Percentiles rank a stretch among this genome's conserved stretches.
Conservation (phyloP, 495 filamentous ascomycete genomes). For the Lasiosphaeria ovina region DNA sequence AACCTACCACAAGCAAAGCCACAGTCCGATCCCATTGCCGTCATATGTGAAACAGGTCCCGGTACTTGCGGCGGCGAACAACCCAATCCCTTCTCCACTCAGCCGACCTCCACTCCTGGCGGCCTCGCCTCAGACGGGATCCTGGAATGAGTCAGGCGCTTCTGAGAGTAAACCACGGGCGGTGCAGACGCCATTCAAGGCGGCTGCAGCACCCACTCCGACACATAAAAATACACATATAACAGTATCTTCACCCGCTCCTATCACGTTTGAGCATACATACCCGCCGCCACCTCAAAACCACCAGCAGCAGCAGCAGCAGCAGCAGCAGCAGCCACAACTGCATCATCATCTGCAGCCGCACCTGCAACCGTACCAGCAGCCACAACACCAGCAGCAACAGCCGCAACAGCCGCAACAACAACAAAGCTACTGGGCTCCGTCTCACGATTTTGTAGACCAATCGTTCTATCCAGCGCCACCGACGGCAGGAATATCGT, state of each 20-base stretch:
- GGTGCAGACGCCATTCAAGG: too few relatives aligned
- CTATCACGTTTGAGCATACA: neutral
- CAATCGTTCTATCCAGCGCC: neutral
- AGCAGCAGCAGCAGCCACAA: neutral
- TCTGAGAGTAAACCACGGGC: too few relatives aligned
- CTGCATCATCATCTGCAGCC: neutral
- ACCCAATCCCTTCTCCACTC: conserved; percentile 15
- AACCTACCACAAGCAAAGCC: conserved; percentile 29
- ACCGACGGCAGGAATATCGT: neutral
- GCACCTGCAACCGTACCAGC: neutral
- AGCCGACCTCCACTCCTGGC: conserved; percentile 14
- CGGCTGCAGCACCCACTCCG: too few relatives aligned
- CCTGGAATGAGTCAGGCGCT: too few relatives aligned
- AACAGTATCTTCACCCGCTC: too few relatives aligned
- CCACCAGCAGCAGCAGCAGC: neutral
- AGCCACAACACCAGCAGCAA: neutral
- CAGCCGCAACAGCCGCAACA: neutral
- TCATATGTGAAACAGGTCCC: conserved; percentile 28
- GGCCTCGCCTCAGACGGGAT: neutral
- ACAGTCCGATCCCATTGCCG: conserved; percentile 34
- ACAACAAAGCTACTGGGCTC: neutral
- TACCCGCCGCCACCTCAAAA: neutral
- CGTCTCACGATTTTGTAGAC: neutral
- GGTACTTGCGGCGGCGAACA: neutral
- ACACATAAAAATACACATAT: too few relatives aligned